A percentile compares a stretch with the other conserved stretches of the same genome.
These are phyloP conservation scores for Mycena olivaceomarginata DNA, from an alignment of 768 basidiomycete genomes.

Conservation along the genomic window DNA sequence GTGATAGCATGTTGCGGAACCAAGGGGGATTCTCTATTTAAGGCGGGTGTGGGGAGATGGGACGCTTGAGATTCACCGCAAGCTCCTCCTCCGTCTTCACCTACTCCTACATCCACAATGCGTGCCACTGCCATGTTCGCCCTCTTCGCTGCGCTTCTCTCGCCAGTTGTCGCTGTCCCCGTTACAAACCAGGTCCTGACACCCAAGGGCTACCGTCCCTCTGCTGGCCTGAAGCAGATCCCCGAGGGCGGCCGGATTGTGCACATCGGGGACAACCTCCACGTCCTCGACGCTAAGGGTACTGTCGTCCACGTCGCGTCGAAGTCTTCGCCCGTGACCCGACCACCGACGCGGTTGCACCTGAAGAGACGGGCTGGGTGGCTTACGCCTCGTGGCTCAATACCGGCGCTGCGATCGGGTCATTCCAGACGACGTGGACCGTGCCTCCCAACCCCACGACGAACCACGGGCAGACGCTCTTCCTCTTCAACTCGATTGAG, in stretches of 20 bases:
- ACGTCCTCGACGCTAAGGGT: background rate
- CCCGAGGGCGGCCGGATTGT: background rate
- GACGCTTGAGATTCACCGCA: no score
- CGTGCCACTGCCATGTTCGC: background rate
- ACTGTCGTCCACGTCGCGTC: background rate
- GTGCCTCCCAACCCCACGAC: slow-evolving; percentile 29
- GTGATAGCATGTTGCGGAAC: no score
- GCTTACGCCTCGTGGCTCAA: slow-evolving; percentile 29
- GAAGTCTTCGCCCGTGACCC: background rate
- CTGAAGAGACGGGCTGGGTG: slow-evolving; percentile 29
- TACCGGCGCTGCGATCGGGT: slow-evolving; percentile 1
- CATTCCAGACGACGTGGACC: slow-evolving; percentile 28
- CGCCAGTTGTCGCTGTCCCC: background rate
- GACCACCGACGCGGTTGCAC: background rate
- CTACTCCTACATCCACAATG: background rate
- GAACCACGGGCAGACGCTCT: slow-evolving; percentile 19
- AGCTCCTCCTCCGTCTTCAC: background rate
- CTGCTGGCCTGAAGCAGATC: background rate
- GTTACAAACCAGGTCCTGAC: background rate
- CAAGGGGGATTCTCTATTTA: no score
- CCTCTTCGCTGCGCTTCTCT: background rate
- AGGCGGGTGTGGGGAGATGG: no score
- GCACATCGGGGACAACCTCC: background rate
- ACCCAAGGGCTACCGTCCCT: background rate
- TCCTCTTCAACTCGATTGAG: slow-evolving; percentile 34